phyloP scores from a whole-genome alignment of 1,284 basidiomycete genomes.

The Fistulinella cinereoalba region DNA sequence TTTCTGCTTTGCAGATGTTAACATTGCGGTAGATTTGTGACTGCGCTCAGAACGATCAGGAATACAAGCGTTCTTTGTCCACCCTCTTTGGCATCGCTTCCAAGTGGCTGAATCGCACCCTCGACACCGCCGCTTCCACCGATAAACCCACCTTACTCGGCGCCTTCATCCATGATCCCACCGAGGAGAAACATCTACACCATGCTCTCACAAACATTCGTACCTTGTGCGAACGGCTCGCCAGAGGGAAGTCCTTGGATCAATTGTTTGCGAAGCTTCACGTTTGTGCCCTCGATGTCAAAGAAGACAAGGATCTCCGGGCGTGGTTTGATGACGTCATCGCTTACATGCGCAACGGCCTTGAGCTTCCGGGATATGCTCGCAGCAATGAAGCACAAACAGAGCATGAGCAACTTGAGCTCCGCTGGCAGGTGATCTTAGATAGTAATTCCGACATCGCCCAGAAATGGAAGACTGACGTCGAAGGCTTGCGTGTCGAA shows the following conservation, averaged over 20 bases:
- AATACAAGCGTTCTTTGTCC: conserved; percentile 53
- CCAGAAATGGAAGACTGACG: conserved; percentile 50
- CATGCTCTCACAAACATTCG: conserved; percentile 46
- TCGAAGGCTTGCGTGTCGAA: conserved; percentile 45
- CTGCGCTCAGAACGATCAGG: conserved; percentile 55
- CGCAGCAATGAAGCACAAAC: conserved; percentile 46
- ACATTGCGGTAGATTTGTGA: conserved; percentile 50
- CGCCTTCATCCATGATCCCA: conserved; percentile 55
- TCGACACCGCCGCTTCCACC: conserved; percentile 48
- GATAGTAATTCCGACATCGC: conserved; percentile 42
- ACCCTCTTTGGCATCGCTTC: conserved; percentile 54
- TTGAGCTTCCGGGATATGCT: conserved; percentile 50
- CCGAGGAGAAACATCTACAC: conserved; percentile 54
- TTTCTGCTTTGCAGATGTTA: not conserved
- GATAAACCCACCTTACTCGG: conserved; percentile 42
- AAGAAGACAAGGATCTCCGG: conserved; percentile 47
- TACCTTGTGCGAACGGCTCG: conserved; percentile 48
- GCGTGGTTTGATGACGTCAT: conserved; percentile 51
- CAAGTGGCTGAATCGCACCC: conserved; percentile 52
- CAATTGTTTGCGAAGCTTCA: conserved; percentile 40
- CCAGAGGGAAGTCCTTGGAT: conserved; percentile 45
- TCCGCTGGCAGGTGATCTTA: conserved; percentile 48
- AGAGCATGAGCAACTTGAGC: conserved; percentile 42
- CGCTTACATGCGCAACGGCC: conserved; percentile 40
- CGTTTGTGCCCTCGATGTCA: conserved; percentile 42